Evolutionary conservation across 148 eudicot species (phyloP), one percentile per base, ranked within the genome.

Genomic region (Camellia japonica): DNA sequence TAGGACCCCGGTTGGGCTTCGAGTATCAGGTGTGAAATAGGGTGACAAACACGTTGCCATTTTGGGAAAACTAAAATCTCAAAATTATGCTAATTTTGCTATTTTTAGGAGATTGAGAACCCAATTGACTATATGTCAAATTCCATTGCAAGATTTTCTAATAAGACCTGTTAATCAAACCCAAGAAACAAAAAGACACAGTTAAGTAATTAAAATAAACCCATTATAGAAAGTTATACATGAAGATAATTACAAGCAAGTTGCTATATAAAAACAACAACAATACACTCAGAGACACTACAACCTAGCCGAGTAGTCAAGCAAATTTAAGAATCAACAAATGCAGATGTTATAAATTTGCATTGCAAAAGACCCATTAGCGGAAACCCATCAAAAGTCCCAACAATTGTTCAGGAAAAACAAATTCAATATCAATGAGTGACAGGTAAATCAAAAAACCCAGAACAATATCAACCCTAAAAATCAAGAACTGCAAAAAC

Each of bases 11-110:
- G 71, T 73, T 3, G 88, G 80, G 41, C 73, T 87, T 77, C 93
- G 86, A 79, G 86, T 73, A 81, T 90, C 94, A 63, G 85, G 82
- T 49, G 86, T 67, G 79, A 90, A 80, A 86, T 80, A 85, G 14
- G 87, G 87, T 51, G 86, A 84, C 77, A 87, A 86, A 86, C 86
- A 78, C 44, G 84, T 75, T 47, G 88, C 89, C 98, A 94, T 94
- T 47, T 8, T 15, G 67, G 47, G 42, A 69, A 69, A 47, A 18
- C 44, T 13, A 23, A 60, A 59, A 6, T 4, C 23, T 3, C 12
- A 55, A 56, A 51, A 61, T 41, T 16, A 20, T 46, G 43, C 46
- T n/a, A 54, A 54, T 16, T 14, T 56, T 42, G 30, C 16, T 46
- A 51, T 14, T 14, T 23, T 30, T 30, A 71, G 67, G 18, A 23